Conservation (phyloP, 371 early-diverging fungal species). For the Dichotomocladium elegans region DNA sequence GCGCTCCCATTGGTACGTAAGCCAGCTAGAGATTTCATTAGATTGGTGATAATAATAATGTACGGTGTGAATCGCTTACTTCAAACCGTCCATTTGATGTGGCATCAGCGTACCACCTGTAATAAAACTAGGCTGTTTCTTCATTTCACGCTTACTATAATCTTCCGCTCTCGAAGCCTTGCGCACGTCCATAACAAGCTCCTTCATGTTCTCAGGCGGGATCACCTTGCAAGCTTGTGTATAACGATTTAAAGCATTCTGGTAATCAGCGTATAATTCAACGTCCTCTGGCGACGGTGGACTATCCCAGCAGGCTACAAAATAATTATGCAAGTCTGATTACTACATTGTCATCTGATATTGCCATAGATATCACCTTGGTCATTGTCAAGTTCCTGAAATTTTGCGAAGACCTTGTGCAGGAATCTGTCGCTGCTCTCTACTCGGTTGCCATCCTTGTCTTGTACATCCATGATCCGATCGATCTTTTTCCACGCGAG, state of each 20-base stretch:
- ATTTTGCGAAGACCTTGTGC: slow-evolving; percentile 39
- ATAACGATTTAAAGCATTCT: slow-evolving; percentile 32
- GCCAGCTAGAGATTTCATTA: slow-evolving; percentile 52
- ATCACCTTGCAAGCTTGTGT: slow-evolving; percentile 23
- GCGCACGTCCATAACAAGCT: slow-evolving; percentile 28
- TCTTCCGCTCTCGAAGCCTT: slow-evolving; percentile 18
- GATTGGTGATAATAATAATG: neutral
- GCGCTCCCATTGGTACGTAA: slow-evolving; percentile 65
- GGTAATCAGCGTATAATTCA: slow-evolving; percentile 35
- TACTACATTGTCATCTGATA: neutral
- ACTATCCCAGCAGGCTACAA: slow-evolving; percentile 30
- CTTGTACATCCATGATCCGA: slow-evolving; percentile 43
- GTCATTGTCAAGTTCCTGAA: slow-evolving; percentile 39
- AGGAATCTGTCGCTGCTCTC: neutral
- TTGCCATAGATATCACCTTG: slow-evolving; percentile 26
- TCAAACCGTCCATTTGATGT: slow-evolving; percentile 86
- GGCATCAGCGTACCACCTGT: slow-evolving; percentile 64
- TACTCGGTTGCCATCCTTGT: slow-evolving; percentile 21
- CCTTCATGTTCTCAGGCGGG: slow-evolving; percentile 31
- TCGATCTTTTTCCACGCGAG: slow-evolving; percentile 41
- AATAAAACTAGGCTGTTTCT: slow-evolving; percentile 63
- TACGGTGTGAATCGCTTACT: slow-evolving; percentile 40
- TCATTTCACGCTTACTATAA: slow-evolving; percentile 40
- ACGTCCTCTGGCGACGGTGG: slow-evolving; percentile 16
- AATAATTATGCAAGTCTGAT: neutral